Percentiles rank a stretch among this genome's conserved stretches.
Evolutionary conservation across 2,329 filamentous ascomycete species (phyloP).

Genomic region (Moelleriella libera): DNA sequence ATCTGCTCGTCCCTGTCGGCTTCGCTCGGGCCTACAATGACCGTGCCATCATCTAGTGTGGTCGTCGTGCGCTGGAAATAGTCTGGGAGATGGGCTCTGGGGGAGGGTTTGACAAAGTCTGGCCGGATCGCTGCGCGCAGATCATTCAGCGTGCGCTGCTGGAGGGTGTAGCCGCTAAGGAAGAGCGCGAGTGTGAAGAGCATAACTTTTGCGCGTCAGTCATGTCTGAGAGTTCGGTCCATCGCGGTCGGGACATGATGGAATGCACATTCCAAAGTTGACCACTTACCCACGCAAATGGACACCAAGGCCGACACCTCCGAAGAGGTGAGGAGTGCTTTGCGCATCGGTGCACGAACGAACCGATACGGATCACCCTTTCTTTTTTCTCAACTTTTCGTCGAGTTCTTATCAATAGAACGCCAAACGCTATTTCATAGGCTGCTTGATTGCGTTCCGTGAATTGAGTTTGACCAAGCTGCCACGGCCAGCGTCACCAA

Average conservation of each 20-base stretch:
- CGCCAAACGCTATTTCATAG: no score
- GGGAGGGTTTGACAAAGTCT: slow-evolving; percentile 27
- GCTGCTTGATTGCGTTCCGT: no score
- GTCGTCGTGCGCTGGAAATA: slow-evolving; percentile 30
- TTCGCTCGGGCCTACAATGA: slow-evolving; percentile 24
- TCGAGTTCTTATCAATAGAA: no score
- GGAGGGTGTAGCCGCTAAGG: slow-evolving; percentile 72
- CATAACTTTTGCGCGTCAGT: slow-evolving; percentile 35
- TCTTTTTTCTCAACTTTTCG: background rate
- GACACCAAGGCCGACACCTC: slow-evolving; percentile 59
- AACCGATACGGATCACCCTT: background rate
- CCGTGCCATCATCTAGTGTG: slow-evolving; percentile 30
- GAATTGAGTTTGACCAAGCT: no score
- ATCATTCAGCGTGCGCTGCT: slow-evolving; percentile 70
- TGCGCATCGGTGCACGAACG: slow-evolving; percentile 13
- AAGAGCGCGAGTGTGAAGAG: slow-evolving; percentile 74
- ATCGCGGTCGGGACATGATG: background rate
- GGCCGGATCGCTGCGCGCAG: slow-evolving; percentile 58
- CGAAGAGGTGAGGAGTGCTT: slow-evolving; percentile 49
- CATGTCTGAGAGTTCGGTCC: no score
- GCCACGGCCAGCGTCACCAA: no score
- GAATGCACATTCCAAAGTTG: background rate
- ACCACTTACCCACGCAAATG: slow-evolving; percentile 41
- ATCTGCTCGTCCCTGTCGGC: slow-evolving; percentile 14
- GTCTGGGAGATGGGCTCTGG: slow-evolving; percentile 35